Evolutionary conservation across 352 stramenopile species (phyloP).

Genomic region (Sclerospora graminicola): DNA sequence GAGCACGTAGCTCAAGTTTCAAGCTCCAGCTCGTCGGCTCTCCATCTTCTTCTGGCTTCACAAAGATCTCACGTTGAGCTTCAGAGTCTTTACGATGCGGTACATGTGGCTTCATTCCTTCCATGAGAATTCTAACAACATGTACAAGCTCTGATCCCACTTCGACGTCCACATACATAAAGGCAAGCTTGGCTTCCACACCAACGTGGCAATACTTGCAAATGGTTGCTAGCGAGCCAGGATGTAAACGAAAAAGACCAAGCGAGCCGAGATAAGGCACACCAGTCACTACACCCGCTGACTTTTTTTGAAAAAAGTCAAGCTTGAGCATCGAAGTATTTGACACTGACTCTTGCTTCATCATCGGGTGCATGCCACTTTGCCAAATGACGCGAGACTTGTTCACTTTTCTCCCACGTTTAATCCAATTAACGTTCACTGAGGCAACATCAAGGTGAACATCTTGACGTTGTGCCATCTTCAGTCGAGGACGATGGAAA

Average conservation of each 20-base stretch:
- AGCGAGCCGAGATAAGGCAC: constrained; percentile 14
- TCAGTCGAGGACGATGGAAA: constrained; percentile 8
- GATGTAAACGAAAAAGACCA: constrained; percentile 16
- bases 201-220: constrained; percentile 12
- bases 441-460: constrained; percentile 20
- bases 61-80: too few relatives aligned
- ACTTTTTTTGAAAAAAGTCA: constrained; percentile 19
- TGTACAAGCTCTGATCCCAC: too few relatives aligned
- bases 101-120: too few relatives aligned
- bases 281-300: constrained; percentile 9
- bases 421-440: constrained; percentile 14
- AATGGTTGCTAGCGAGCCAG: constrained; percentile 1
- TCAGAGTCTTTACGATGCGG: too few relatives aligned
- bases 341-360: not conserved
- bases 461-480: constrained; percentile 19
- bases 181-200: too few relatives aligned
- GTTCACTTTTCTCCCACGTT: not conserved
- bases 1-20: too few relatives aligned
- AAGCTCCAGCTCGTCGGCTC: too few relatives aligned
- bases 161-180: too few relatives aligned
- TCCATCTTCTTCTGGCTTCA: too few relatives aligned
- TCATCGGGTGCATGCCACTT: constrained; percentile 15
- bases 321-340: constrained; percentile 10
- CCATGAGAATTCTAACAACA: too few relatives aligned
- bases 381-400: constrained; percentile 10